These are phyloP conservation scores for Beauveria rudraprayagi DNA, from an alignment of 2,329 filamentous ascomycete species.

Conservation along the genomic window DNA sequence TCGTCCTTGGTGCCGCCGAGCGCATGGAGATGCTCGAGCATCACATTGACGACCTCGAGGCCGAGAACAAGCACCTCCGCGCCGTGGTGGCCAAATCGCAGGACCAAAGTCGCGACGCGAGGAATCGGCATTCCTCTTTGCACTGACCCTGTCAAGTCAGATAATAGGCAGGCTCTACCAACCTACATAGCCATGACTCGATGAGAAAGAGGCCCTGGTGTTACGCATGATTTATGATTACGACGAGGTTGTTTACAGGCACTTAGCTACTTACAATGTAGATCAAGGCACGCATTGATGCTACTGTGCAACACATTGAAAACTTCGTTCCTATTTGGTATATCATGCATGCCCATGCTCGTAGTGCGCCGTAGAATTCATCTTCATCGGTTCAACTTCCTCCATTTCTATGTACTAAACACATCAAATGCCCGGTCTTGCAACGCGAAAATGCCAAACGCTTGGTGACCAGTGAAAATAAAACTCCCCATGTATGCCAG, in stretches of 20 bases:
- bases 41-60: slow-evolving; percentile 43
- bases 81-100: neutral
- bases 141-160: neutral
- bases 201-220: neutral
- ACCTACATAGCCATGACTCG: neutral
- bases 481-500: slow-evolving; percentile 11
- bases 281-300: neutral
- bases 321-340: slow-evolving; percentile 5
- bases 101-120: neutral
- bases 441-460: neutral
- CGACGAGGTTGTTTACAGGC: neutral
- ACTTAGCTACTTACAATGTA: neutral
- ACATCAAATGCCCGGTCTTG: neutral
- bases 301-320: neutral
- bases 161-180: neutral
- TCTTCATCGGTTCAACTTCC: neutral
- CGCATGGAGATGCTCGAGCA: slow-evolving; percentile 50
- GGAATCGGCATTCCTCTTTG: neutral
- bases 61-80: slow-evolving; percentile 30
- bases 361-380: slow-evolving; percentile 3
- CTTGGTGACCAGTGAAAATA: neutral
- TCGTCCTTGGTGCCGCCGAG: slow-evolving; percentile 55
- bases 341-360: neutral
- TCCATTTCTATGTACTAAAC: neutral
- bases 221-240: neutral